A percentile compares a stretch with the other conserved stretches of the same genome.
These are phyloP conservation scores for Oenanthe javanica DNA, from an alignment of 140 eudicot species.

Conservation along the genomic window DNA sequence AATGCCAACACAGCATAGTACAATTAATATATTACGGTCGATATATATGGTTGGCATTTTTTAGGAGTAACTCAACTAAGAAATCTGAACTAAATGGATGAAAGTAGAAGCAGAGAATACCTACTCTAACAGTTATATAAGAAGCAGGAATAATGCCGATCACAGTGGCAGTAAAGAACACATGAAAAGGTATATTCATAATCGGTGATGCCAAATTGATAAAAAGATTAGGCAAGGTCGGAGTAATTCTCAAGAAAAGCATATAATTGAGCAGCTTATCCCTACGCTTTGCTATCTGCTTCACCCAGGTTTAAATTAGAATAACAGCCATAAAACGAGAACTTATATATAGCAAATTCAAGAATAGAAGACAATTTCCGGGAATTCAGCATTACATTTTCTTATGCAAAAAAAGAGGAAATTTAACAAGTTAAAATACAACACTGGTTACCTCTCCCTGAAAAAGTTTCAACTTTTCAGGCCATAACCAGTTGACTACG, in stretches of 20 bases:
- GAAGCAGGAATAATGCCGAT: conserved; percentile 83
- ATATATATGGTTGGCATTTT: too few species aligned
- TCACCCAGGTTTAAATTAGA: neutral
- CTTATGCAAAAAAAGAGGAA: neutral
- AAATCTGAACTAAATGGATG: too few species aligned
- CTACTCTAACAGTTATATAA: conserved; percentile 70
- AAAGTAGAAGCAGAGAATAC: conserved; percentile 12
- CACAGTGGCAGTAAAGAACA: conserved; percentile 72
- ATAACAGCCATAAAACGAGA: neutral
- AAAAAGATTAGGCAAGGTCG: conserved; percentile 13
- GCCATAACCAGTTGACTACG: conserved; percentile 71
- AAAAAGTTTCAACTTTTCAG: conserved; percentile 21
- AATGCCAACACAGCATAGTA: neutral
- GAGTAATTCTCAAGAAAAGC: conserved; percentile 87
- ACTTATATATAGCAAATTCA: neutral
- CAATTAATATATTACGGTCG: too few species aligned
- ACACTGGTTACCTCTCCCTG: too few species aligned
- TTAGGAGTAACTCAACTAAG: too few species aligned
- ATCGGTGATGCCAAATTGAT: conserved; percentile 89
- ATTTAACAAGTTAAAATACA: too few species aligned
- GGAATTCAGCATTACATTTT: too few species aligned
- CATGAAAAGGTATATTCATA: conserved; percentile 78
- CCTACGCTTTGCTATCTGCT: conserved; percentile 66
- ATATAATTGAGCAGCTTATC: conserved; percentile 85
- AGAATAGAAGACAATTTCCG: neutral